Base-by-base conservation (phyloP, 2,329 filamentous ascomycete species). In the Phoma herbarum region DNA sequence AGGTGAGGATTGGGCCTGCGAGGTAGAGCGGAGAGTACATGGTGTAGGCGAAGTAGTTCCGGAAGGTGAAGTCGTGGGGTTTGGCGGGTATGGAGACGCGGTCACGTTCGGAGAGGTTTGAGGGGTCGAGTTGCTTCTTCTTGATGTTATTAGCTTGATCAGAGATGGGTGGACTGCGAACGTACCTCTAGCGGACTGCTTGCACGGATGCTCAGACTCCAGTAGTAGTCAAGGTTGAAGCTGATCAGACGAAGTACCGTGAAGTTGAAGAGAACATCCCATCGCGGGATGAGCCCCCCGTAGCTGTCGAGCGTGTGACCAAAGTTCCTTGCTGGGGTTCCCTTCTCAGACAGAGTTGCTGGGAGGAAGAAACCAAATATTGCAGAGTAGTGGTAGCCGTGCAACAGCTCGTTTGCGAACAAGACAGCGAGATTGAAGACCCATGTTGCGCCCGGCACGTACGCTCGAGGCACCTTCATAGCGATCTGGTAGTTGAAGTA, bases 241-340 rank as follows among this genome's bases (percentile, higher is more conserved):
- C 94, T 97, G 69, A 99, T 93, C 46, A 98, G 83, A 5, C 95
- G 89, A 55, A 99, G 81, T 25, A 98, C 89, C 3, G 94, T 97
- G 61, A 99, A 87, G 72, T 99, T 99, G 84, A 99, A 99, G 5
- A 97, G 84, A n/a, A 99, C 88, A 75, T 98, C 92, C 95, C 95
- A 99, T 59, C 94, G 86, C 0, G 89, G 83, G 74, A 96, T 88
- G n/a, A 99, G 80, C 0, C 95, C 95, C 8, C 92, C 88, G 64
- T 90, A 89, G 51, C 84, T 83, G 77, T 99, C 95, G 16, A 98
- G 80, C 81, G 86, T 90, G 42, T 82, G 80, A 8, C 88, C 93
- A 82, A 89, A 89, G 20, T 82, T 80, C 31, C 85, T 80, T 37
- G 88, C 72, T 2, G 75, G 58, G 8, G 81, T 42, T 7, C 64